phyloP scores from a whole-genome alignment of 768 basidiomycete genomes.

The Vararia minispora region DNA sequence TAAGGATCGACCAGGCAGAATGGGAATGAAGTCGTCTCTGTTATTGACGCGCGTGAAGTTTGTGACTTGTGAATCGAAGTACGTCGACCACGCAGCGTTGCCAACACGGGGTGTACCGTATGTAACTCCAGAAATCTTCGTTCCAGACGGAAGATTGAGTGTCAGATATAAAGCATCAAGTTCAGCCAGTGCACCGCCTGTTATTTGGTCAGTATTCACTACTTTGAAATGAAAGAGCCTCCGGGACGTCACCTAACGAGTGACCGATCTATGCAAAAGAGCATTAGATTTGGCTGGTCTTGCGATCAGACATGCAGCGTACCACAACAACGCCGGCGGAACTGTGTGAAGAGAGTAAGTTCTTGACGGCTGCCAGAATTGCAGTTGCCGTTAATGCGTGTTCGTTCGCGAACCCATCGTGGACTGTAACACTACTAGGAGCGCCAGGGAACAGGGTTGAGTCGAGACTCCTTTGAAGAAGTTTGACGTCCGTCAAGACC shows the following conservation, averaged over 20 bases:
- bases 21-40: slow-evolving; percentile 8
- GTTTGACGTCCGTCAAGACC: slow-evolving; percentile 4
- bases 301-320: not conserved
- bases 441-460: slow-evolving; percentile 6
- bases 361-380: slow-evolving; percentile 11
- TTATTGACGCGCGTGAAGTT: slow-evolving; percentile 13
- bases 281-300: not conserved
- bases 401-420: slow-evolving; percentile 6
- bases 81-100: slow-evolving; percentile 4
- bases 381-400: slow-evolving; percentile 8
- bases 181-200: slow-evolving; percentile 12
- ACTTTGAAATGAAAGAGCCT: no score
- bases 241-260: no score
- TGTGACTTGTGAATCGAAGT: slow-evolving; percentile 9
- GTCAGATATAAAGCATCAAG: slow-evolving; percentile 11
- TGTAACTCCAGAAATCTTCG: slow-evolving; percentile 10
- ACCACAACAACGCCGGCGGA: slow-evolving; percentile 8
- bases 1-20: slow-evolving; percentile 8
- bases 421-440: slow-evolving; percentile 3
- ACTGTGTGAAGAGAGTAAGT: slow-evolving; percentile 4
- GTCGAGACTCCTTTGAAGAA: slow-evolving; percentile 3
- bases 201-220: no score
- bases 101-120: slow-evolving; percentile 13
- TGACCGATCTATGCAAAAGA: slow-evolving; percentile 5
- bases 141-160: slow-evolving; percentile 11